Conservation (phyloP, 139 green algal genomes). For the Limnomonas spitsbergensis region DNA sequence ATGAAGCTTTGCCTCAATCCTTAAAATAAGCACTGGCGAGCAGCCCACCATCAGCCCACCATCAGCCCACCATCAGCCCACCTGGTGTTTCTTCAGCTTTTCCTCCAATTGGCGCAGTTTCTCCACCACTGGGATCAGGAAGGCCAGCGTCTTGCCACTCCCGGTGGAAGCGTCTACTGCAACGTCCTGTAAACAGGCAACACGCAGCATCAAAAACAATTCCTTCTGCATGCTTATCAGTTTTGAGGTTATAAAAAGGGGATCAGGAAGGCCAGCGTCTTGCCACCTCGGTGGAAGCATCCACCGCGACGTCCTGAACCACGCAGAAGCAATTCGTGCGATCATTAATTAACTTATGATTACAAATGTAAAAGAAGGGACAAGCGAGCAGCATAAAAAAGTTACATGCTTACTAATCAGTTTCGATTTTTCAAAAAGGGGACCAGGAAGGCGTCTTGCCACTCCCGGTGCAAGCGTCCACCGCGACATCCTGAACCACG, state of each 20-base stretch:
- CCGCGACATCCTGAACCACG: too few relatives aligned
- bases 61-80: too few relatives aligned
- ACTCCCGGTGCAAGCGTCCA: too few relatives aligned
- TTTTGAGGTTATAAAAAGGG: background rate
- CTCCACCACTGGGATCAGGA: conserved; percentile 91
- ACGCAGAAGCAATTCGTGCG: background rate
- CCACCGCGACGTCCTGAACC: conserved; percentile 84
- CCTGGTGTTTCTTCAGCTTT: conserved; percentile 73
- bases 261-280: conserved; percentile 93
- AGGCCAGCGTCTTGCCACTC: conserved; percentile 96
- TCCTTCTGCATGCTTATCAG: background rate
- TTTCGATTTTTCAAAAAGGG: background rate
- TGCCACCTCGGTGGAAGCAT: conserved; percentile 94
- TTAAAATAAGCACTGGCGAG: too few relatives aligned
- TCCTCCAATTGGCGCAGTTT: conserved; percentile 69
- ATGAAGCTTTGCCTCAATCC: too few relatives aligned
- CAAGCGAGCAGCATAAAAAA: too few relatives aligned
- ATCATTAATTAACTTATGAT: too few relatives aligned
- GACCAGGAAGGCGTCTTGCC: too few relatives aligned
- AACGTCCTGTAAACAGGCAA: conserved; percentile 85
- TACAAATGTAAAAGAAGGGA: too few relatives aligned
- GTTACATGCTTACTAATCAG: too few relatives aligned
- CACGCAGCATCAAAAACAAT: too few relatives aligned
- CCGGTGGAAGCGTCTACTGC: conserved; percentile 93
- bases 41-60: too few relatives aligned